Base-by-base conservation (phyloP, 108 stramenopile species). In the Nitzschia inconspicua region DNA sequence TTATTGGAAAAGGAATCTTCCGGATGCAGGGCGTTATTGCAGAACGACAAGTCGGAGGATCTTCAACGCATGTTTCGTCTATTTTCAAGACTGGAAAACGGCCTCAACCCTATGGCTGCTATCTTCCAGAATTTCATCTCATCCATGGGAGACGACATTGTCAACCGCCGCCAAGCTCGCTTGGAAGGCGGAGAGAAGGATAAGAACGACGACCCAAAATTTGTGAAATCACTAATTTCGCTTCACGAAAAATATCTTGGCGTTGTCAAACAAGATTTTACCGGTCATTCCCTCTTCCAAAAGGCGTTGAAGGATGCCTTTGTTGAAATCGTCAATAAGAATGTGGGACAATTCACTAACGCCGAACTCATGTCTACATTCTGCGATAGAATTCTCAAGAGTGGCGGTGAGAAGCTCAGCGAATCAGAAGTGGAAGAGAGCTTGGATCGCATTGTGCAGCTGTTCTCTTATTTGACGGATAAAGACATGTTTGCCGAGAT, bases 401-500 rank as follows among this genome's bases (percentile, higher is more conserved):
- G 91, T 50, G 97, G 97, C 0, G 96, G 96, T 39, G 98, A 98
- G 77, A 97, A 97, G 67, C 83, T 98, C 36, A 83, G 78, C 52
- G 99, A 99, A 52, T 58, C 76, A 23, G 97, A 98, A 64, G 94
- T 98, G 18, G 99, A 99, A 69, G 79, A 86, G 47, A 86, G 66
- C 62, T 60, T 99, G 49, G 95, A 96, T 41, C 82, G 88, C 16
- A 90, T 96, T 60, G 97, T 99, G 20, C 89, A 96, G 75, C 77
- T 99, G 10, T 99, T 99, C 63, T 86, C 91, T 5, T 99, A 97
- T 71, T 73, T 99, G 29, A 91, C 94, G 1, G 99, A 99, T 65
- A 99, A 99, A 85, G 99, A 99, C 70, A 71, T 96, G 57, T 99
- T 98, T 80, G 96, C 94, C 14, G 99, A 99, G 60, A 97, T 98